Evolutionary conservation across 2,329 filamentous ascomycete genomes (phyloP).

Genomic region (Beauveria asiatica): DNA sequence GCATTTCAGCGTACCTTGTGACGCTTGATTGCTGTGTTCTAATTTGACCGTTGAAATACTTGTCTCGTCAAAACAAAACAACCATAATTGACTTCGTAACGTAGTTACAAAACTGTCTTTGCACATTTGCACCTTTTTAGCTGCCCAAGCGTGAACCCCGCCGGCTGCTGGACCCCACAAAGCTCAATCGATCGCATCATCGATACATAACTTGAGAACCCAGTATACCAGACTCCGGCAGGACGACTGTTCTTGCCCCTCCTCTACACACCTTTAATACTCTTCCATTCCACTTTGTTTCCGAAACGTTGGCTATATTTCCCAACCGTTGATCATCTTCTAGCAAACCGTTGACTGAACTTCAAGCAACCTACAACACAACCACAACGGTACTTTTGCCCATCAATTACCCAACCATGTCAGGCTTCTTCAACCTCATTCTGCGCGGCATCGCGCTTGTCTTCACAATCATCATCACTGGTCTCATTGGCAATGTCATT

Average conservation of each 20-base stretch:
- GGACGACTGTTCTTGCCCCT: background rate
- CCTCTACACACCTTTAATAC: background rate
- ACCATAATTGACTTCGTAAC: no score
- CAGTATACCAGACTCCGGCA: background rate
- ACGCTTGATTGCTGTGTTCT: no score
- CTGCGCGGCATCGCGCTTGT: conserved; percentile 43
- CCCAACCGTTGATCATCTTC: background rate
- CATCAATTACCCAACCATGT: conserved; percentile 17
- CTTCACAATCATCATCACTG: conserved; percentile 44
- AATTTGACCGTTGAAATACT: no score
- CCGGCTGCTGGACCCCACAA: conserved; percentile 1
- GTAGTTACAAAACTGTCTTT: no score
- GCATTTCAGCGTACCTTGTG: no score
- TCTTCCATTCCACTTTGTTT: background rate
- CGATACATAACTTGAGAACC: background rate
- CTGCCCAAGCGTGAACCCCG: background rate
- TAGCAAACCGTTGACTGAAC: background rate
- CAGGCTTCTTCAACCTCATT: conserved; percentile 34
- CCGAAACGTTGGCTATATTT: background rate
- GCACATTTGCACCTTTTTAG: background rate
- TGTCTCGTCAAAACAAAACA: no score
- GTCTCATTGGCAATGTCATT: conserved; percentile 51
- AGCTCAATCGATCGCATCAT: conserved; percentile 9
- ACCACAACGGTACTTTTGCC: background rate
- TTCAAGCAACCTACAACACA: background rate